A percentile compares a stretch with the other conserved stretches of the same genome.
These are phyloP conservation scores for Bidens hawaiensis DNA, from an alignment of 140 eudicot genomes.

Conservation along the genomic window DNA sequence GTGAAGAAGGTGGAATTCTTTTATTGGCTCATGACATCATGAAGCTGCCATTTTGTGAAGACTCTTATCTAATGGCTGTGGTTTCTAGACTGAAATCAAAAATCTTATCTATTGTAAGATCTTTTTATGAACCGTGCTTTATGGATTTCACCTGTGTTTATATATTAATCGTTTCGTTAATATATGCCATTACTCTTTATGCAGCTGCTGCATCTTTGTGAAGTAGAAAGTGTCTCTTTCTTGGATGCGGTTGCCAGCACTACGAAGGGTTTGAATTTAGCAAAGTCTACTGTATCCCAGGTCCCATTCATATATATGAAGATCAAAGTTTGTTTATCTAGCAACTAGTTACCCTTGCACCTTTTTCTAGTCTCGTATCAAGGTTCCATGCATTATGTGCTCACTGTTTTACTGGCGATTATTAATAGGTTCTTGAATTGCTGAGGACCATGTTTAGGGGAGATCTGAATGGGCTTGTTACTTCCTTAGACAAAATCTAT, in stretches of 20 bases:
- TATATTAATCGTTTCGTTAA: conserved; percentile 15
- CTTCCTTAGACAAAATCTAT: conserved; percentile 38
- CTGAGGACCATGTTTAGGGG: conserved; percentile 57
- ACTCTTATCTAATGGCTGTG: conserved; percentile 50
- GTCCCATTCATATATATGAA: conserved; percentile 31
- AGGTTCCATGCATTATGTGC: neutral
- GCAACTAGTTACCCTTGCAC: neutral
- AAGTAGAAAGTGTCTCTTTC: conserved; percentile 84
- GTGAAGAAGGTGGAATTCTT: conserved; percentile 89
- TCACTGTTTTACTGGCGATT: neutral
- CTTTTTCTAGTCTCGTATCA: neutral
- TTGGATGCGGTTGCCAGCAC: conserved; percentile 87
- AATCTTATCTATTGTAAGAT: conserved; percentile 83
- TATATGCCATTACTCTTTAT: conserved; percentile 23
- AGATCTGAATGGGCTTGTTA: conserved; percentile 36
- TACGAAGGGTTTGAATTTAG: conserved; percentile 62
- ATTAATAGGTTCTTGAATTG: conserved; percentile 61
- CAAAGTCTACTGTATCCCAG: conserved; percentile 79
- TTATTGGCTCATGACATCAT: conserved; percentile 62
- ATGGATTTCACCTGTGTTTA: conserved; percentile 1
- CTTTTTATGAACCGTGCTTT: conserved; percentile 17
- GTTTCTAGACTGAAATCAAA: conserved; percentile 78
- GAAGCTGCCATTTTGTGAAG: conserved; percentile 42
- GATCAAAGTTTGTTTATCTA: neutral
- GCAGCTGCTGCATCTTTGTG: conserved; percentile 94